Evolutionary conservation across 83 land plant species (phyloP), one percentile per base, ranked within the genome.

Genomic region (Diphasiastrum complanatum): DNA sequence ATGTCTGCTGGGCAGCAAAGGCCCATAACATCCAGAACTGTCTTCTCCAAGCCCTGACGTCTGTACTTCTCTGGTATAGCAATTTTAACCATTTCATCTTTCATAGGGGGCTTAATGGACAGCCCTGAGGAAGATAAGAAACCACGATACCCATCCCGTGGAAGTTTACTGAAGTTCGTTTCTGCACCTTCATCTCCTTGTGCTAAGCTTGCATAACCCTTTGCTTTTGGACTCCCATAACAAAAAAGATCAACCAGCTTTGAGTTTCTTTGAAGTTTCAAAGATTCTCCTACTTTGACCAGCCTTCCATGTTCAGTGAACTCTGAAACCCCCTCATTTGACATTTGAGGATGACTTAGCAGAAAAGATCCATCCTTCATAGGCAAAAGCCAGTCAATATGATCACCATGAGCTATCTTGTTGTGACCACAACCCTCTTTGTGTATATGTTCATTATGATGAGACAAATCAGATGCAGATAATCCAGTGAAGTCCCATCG

Each of bases 401-500:
- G 75, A 50, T 72, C 75, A 26, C 75, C 71, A 20, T 71, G 75
- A 5, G 71, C 26, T n/a, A 71, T 71, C 60, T 59, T 63, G n/a
- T 66, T 28, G 53, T 72, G 75, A 16, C 72, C 75, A 57, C 75
- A 66, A 14, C 56, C 72, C 23, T 65, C 72, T 48, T 30, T 23
- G 24, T 72, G 72, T 45, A 53, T 32, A 47, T 72, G 75, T 31
- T 64, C 46, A 56, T 45, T 43, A 34, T 45, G 62, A 27, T 12
- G 41, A 0, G 20, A 35, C 0, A 33, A 57, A 14, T 45, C 46
- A 32, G 29, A 10, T 5, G 65, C 22, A 18, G 31, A 72, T 4
- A 67, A 28, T 20, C 62, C 51, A 57, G 63, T 20, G 2, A 72
- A 37, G 34, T 63, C 69, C 50, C 69, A 51, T 22, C 33, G 68